A percentile compares a stretch with the other conserved stretches of the same genome.
Evolutionary conservation across 129 eudicot genomes (phyloP).

Genomic region (Dittrichia graveolens): DNA sequence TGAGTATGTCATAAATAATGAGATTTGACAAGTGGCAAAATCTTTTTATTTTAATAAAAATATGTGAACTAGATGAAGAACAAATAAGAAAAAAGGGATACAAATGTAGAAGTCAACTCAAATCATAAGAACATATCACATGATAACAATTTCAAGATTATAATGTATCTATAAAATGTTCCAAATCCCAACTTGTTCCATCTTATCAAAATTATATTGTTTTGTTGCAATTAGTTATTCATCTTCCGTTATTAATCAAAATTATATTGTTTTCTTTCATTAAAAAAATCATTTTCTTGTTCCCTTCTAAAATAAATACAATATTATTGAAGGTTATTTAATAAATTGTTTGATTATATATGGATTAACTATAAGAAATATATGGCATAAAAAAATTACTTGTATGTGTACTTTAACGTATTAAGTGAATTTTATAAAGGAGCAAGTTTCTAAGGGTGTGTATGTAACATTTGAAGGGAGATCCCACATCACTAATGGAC

Average conservation of each 20-base stretch:
- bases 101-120: constrained; percentile 17
- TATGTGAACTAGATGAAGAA: background rate
- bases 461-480: no score
- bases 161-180: constrained; percentile 1
- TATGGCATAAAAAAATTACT: no score
- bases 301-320: no score
- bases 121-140: constrained; percentile 23
- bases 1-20: background rate
- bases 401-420: no score
- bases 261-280: no score
- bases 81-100: background rate
- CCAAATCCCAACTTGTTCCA: constrained; percentile 2
- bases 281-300: background rate
- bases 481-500: no score
- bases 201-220: background rate
- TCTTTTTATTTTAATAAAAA: constrained; percentile 7
- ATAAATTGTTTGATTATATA: no score
- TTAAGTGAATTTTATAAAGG: no score
- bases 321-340: no score
- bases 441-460: no score
- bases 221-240: background rate
- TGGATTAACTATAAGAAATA: no score
- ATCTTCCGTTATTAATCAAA: background rate
- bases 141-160: constrained; percentile 16
- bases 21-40: constrained; percentile 21